Base-by-base conservation (phyloP, 139 green algal genomes). In the Picochlorum sp. region DNA sequence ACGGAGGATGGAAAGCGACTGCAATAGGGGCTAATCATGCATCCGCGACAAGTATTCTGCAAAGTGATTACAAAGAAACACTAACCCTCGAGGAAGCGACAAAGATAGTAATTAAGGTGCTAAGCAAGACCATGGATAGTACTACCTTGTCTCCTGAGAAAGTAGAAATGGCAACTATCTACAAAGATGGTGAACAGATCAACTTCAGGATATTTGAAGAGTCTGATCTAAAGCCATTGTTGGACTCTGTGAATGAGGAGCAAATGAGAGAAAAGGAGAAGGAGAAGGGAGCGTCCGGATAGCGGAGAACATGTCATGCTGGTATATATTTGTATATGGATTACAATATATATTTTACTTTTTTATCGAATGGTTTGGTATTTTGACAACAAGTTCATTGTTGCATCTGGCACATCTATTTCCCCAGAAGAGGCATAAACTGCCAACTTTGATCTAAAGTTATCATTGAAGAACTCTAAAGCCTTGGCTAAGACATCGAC, bases 91-190 rank as follows among this genome's bases (percentile, higher is more conserved):
- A 81, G 10, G 71, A 79, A 35, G 88, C 85, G 22, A 55, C 87
- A 31, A 74, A 81, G 60, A 72, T 95, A 44, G 68, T 89, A 10
- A 81, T 97, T 66, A 93, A 96, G 77, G 89, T 98, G 30, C 72
- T 98, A 66, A 76, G 67, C 70, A 98, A 98, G 74, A 93, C 81
- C 16, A 97, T 98, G 91, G 91, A 98, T 77, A 83, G 66, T 63
- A 93, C 90, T 10, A 88, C 80, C 4, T 76, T 98, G 7, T 77
- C 76, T 14, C 44, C 81, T 1, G 91, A 98, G 31, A 98, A 98
- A 76, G 75, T 98, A 59, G 91, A 98, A 78, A 68, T 98, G 30
- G 66, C 85, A n/a, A 91, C 89, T 24, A 35, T 98, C 18, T 77
- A 66, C 5, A 66, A 70, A 0, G 73, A 87, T 44, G 64, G 63